Evolutionary conservation across 2,329 filamentous ascomycete species (phyloP).

Genomic region (Trichoderma brevicompactum): DNA sequence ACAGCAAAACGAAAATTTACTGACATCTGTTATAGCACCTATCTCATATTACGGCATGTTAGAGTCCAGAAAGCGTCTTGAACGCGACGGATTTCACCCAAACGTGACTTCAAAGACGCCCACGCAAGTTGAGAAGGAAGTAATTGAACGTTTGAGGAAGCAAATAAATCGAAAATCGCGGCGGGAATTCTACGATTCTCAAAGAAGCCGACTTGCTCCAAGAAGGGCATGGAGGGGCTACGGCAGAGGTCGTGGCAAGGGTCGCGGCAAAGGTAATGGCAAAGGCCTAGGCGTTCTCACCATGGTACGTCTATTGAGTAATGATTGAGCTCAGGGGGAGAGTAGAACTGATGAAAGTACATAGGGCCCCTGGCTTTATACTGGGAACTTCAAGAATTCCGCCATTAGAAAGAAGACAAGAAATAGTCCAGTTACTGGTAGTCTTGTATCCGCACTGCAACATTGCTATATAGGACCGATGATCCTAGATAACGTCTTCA

Average conservation of each 20-base stretch:
- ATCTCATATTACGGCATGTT: conserved; percentile 30
- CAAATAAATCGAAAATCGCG: neutral
- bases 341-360: neutral
- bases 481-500: conserved; percentile 32
- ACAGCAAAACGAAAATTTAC: neutral
- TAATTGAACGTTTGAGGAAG: neutral
- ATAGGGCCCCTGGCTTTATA: conserved; percentile 13
- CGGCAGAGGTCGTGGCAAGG: neutral
- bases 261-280: neutral
- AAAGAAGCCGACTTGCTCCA: neutral
- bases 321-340: neutral
- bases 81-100: conserved; percentile 30
- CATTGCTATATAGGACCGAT: conserved; percentile 31
- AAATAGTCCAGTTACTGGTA: neutral
- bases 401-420: neutral
- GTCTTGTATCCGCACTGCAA: neutral
- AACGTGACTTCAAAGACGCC: conserved; percentile 30
- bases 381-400: neutral
- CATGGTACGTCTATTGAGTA: neutral
- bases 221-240: neutral
- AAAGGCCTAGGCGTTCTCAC: neutral
- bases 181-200: neutral
- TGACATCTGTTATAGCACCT: neutral
- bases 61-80: conserved; percentile 29
- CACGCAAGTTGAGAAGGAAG: conserved; percentile 15